phyloP scores from a whole-genome alignment of 768 basidiomycete species.

The Termitomyces bulborhizus region DNA sequence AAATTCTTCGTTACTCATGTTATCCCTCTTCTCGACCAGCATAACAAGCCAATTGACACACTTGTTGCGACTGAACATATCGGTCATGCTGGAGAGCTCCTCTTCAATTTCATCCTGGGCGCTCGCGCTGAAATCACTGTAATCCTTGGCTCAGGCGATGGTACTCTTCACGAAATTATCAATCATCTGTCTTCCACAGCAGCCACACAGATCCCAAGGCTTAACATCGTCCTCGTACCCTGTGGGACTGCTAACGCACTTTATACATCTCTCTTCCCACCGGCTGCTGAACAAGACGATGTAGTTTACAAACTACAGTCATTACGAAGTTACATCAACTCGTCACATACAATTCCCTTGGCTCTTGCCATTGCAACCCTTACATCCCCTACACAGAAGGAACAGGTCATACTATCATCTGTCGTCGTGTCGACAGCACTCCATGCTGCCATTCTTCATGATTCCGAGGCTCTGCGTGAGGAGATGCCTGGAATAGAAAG shows the following conservation, averaged over 20 bases:
- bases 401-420: conserved; percentile 37
- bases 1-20: conserved; percentile 55
- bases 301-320: conserved; percentile 47
- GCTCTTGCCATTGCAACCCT: conserved; percentile 50
- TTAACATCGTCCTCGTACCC: conserved; percentile 55
- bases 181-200: conserved; percentile 41
- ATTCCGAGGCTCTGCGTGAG: conserved; percentile 71
- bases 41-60: conserved; percentile 31
- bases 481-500: conserved; percentile 68
- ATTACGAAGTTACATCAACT: conserved; percentile 42
- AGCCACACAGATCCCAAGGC: conserved; percentile 13
- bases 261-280: conserved; percentile 71
- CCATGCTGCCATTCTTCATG: conserved; percentile 79
- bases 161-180: conserved; percentile 86
- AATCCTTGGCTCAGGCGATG: conserved; percentile 80
- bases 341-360: conserved; percentile 33
- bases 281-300: conserved; percentile 19
- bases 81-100: conserved; percentile 49
- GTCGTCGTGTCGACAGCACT: conserved; percentile 85
- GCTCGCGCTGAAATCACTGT: conserved; percentile 33
- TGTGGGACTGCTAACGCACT: conserved; percentile 93
- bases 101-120: conserved; percentile 33
- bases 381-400: conserved; percentile 22
- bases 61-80: conserved; percentile 41
- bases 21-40: conserved; percentile 51